Conservation (phyloP, 1,139 yeast genomes). For the Nadsonia commutata region DNA sequence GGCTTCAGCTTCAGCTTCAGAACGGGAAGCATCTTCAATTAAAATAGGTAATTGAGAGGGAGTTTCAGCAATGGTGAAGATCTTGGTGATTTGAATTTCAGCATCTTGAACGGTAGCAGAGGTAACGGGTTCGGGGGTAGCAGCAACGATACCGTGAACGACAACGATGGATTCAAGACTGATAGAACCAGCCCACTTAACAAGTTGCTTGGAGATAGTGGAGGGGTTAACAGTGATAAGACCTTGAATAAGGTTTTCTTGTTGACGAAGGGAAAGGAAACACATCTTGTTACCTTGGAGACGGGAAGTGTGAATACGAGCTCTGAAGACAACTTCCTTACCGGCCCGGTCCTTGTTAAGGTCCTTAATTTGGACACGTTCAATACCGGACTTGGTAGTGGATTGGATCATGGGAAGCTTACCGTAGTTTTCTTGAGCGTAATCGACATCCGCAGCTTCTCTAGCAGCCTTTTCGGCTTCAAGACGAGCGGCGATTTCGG, state of each 20-base stretch:
- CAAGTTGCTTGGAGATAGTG: conserved; percentile 82
- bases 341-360: conserved; percentile 55
- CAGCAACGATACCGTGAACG: conserved; percentile 71
- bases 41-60: conserved; percentile 88
- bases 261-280: conserved; percentile 85
- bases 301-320: conserved; percentile 85
- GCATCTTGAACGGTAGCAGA: conserved; percentile 86
- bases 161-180: conserved; percentile 83
- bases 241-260: conserved; percentile 67
- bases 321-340: conserved; percentile 70
- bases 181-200: conserved; percentile 83
- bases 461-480: conserved; percentile 79
- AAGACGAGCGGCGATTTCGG: conserved; percentile 78
- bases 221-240: conserved; percentile 54
- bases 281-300: conserved; percentile 93
- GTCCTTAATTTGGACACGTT: conserved; percentile 42
- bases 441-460: conserved; percentile 67
- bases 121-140: conserved; percentile 76
- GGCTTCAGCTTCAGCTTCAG: conserved; percentile 89
- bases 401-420: conserved; percentile 80
- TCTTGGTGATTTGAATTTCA: conserved; percentile 64
- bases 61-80: conserved; percentile 69
- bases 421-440: conserved; percentile 81
- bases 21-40: conserved; percentile 90
- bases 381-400: conserved; percentile 38